A percentile compares a stretch with the other conserved stretches of the same genome.
phyloP scores from a whole-genome alignment of 306 rosid genomes.

The Luffa acutangula region DNA sequence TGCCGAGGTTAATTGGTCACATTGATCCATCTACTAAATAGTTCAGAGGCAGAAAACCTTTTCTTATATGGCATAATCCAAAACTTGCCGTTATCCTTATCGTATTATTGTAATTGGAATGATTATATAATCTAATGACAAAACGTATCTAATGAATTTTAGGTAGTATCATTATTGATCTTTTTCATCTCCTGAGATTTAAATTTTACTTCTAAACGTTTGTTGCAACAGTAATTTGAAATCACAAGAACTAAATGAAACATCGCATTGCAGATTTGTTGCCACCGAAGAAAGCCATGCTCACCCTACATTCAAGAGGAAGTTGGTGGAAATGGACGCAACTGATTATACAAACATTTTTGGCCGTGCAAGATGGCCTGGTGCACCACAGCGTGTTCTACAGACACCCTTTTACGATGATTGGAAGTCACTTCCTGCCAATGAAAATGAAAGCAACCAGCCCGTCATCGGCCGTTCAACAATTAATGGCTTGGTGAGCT shows the following conservation, averaged over 20 bases:
- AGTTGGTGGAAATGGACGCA: constrained; percentile 46
- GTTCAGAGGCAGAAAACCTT: not conserved
- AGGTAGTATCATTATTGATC: not conserved
- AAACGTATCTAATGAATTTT: not conserved
- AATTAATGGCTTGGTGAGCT: constrained; percentile 59
- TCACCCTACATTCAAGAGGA: constrained; percentile 66
- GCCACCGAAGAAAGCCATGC: constrained; percentile 83
- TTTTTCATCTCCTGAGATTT: not conserved
- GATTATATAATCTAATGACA: not conserved
- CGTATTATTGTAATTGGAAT: not conserved
- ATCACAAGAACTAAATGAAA: not conserved
- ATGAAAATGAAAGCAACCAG: constrained; percentile 50
- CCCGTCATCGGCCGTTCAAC: constrained; percentile 58
- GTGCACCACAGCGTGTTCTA: constrained; percentile 71
- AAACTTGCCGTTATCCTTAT: not conserved
- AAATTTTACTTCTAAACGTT: not conserved
- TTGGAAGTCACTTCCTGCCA: constrained; percentile 48
- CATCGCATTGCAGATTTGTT: constrained; percentile 51
- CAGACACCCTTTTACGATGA: constrained; percentile 58
- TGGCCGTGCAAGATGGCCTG: constrained; percentile 82
- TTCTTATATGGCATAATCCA: not conserved
- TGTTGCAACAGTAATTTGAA: not conserved
- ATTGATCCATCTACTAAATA: not conserved
- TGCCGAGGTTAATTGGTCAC: not conserved
- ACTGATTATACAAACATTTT: constrained; percentile 61